Percentiles rank a stretch among this genome's conserved stretches.
These are phyloP conservation scores for Taiozyma sp. DNA, from an alignment of 1,139 yeast species.

Conservation along the genomic window DNA sequence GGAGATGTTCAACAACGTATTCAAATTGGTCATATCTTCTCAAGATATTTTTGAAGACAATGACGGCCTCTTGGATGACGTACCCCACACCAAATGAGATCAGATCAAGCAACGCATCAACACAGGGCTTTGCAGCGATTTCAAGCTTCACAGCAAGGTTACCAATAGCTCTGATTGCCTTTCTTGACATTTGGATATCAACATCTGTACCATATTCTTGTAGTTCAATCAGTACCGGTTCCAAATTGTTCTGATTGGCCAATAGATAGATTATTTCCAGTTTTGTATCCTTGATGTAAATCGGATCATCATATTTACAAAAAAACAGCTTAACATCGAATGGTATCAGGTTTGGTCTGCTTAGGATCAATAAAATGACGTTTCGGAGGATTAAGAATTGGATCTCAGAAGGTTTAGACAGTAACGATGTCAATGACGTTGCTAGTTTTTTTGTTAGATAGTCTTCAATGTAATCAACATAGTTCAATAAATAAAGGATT, in stretches of 20 bases:
- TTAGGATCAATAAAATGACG: slow-evolving; percentile 67
- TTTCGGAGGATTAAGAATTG: slow-evolving; percentile 83
- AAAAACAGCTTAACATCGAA: slow-evolving; percentile 77
- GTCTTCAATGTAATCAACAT: slow-evolving; percentile 39
- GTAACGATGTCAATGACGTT: slow-evolving; percentile 62
- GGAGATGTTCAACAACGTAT: slow-evolving; percentile 27
- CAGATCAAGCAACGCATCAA: slow-evolving; percentile 55
- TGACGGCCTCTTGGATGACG: slow-evolving; percentile 75
- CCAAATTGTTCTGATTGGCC: slow-evolving; percentile 62
- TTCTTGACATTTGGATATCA: slow-evolving; percentile 80
- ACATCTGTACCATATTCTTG: slow-evolving; percentile 86
- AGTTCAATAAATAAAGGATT: slow-evolving; percentile 69
- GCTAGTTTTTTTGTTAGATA: slow-evolving; percentile 58
- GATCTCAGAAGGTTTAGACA: slow-evolving; percentile 77
- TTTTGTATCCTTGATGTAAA: slow-evolving; percentile 86
- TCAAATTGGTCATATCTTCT: slow-evolving; percentile 64
- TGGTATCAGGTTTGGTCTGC: slow-evolving; percentile 55
- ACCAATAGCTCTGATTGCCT: slow-evolving; percentile 87
- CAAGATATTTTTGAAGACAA: slow-evolving; percentile 72
- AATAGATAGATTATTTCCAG: slow-evolving; percentile 79
- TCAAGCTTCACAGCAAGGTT: slow-evolving; percentile 77
- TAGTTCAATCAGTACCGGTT: slow-evolving; percentile 64
- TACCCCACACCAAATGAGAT: slow-evolving; percentile 66
- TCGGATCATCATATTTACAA: slow-evolving; percentile 80
- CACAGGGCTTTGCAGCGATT: slow-evolving; percentile 58